Evolutionary conservation across 306 rosid species (phyloP).

Genomic region (Mucuna pruriens): DNA sequence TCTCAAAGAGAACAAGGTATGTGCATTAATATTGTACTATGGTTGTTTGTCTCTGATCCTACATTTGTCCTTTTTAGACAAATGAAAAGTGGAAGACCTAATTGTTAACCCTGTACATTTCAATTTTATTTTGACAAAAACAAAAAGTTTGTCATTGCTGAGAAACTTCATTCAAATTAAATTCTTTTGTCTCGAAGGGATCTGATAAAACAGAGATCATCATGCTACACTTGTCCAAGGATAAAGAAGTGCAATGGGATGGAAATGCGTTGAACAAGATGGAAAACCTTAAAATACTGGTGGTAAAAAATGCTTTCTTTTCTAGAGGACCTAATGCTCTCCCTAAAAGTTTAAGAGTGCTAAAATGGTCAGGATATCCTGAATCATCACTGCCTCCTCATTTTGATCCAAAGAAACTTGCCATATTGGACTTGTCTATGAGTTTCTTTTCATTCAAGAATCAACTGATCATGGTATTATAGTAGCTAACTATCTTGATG

Average conservation of each 20-base stretch:
- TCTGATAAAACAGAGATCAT: background rate
- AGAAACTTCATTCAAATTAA: no score
- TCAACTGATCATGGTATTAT: background rate
- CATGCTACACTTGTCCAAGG: background rate
- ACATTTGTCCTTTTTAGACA: background rate
- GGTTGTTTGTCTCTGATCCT: background rate
- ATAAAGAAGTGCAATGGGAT: background rate
- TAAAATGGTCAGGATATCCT: background rate
- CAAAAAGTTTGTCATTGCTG: background rate
- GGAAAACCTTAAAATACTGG: background rate
- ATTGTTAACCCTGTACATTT: background rate
- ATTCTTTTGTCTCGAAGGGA: background rate
- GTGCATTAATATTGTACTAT: background rate
- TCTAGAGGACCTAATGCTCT: background rate
- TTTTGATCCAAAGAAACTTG: background rate
- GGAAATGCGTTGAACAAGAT: background rate
- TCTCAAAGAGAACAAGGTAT: slow-evolving; percentile 12
- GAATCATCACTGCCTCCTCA: background rate
- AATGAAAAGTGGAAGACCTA: background rate
- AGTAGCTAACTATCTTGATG: background rate
- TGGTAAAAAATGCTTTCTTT: background rate
- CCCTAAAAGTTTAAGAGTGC: background rate
- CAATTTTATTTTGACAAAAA: background rate
- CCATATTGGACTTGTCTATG: background rate
- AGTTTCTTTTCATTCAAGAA: background rate